A percentile compares a stretch with the other conserved stretches of the same genome.
Evolutionary conservation across 257 asterid species (phyloP).

Genomic region (Nicotiana tabacum): DNA sequence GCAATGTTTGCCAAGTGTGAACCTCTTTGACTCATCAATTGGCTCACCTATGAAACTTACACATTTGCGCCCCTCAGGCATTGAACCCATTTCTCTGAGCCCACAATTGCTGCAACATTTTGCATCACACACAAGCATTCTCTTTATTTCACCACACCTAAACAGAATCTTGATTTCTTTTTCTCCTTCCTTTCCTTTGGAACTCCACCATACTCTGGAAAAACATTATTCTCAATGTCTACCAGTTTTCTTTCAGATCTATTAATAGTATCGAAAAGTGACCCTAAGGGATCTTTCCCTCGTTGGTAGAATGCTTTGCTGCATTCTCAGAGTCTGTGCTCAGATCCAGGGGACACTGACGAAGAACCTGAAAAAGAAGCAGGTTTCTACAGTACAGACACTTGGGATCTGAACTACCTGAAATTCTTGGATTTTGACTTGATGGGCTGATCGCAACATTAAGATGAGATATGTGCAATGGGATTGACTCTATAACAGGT

Average conservation of each 20-base stretch:
- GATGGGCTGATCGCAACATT: conserved; percentile 41
- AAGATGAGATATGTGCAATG: conserved; percentile 47
- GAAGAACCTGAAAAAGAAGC: conserved; percentile 59
- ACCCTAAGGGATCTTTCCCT: conserved; percentile 56
- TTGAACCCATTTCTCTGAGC: conserved; percentile 94
- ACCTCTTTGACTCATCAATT: conserved; percentile 69
- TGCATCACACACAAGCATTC: conserved; percentile 69
- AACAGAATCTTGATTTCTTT: conserved; percentile 58
- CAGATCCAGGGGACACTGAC: conserved; percentile 59
- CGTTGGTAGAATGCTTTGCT: conserved; percentile 25
- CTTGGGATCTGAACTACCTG: conserved; percentile 76
- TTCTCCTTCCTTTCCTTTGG: conserved; percentile 66
- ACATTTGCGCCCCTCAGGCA: conserved; percentile 97
- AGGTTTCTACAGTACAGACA: conserved; percentile 58
- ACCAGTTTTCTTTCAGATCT: conserved; percentile 44
- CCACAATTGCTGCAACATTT: conserved; percentile 82
- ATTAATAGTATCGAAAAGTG: conserved; percentile 50
- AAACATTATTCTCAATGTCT: conserved; percentile 53
- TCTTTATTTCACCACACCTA: conserved; percentile 83
- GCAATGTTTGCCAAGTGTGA: conserved; percentile 65
- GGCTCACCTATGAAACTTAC: conserved; percentile 81
- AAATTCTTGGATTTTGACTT: conserved; percentile 51
- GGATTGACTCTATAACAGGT: conserved; percentile 65
- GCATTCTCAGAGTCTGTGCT: conserved; percentile 27
- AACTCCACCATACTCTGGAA: conserved; percentile 47